These are phyloP conservation scores for Aulographum hederae DNA, from an alignment of 2,329 filamentous ascomycete genomes.

Conservation along the genomic window DNA sequence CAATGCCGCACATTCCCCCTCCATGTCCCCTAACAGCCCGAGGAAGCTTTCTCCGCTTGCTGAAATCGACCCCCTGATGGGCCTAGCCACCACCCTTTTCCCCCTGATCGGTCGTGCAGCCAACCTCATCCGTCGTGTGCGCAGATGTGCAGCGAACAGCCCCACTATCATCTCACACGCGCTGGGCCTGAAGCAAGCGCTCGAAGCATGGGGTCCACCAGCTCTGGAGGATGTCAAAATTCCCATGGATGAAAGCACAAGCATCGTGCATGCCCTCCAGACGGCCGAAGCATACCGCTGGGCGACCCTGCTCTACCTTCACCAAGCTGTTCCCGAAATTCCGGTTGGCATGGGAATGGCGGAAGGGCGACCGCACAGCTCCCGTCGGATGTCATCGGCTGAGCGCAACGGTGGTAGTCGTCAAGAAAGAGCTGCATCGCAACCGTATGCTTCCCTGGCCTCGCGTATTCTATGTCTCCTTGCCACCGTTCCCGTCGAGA, in stretches of 20 bases:
- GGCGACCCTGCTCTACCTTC: slow-evolving; percentile 47
- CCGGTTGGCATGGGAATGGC: slow-evolving; percentile 29
- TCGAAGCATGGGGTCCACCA: slow-evolving; percentile 44
- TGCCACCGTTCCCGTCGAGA: slow-evolving; percentile 43
- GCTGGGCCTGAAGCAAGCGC: slow-evolving; percentile 38
- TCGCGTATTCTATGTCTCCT: slow-evolving; percentile 42
- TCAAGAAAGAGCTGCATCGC: too few species aligned
- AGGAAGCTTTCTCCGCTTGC: background rate
- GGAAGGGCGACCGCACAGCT: too few species aligned
- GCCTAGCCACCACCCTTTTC: slow-evolving; percentile 48
- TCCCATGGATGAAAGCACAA: slow-evolving; percentile 44
- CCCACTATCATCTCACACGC: slow-evolving; percentile 43
- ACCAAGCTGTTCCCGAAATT: slow-evolving; percentile 51
- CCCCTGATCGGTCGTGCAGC: slow-evolving; percentile 49
- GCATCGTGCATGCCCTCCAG: slow-evolving; percentile 44
- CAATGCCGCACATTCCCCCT: slow-evolving; percentile 10
- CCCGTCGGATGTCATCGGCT: too few species aligned
- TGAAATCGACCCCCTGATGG: slow-evolving; percentile 52
- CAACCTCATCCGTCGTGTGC: slow-evolving; percentile 44
- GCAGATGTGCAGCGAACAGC: slow-evolving; percentile 34
- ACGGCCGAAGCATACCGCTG: slow-evolving; percentile 50
- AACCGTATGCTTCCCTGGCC: too few species aligned
- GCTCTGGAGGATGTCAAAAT: slow-evolving; percentile 36
- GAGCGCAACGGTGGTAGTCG: too few species aligned
- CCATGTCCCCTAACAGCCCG: background rate